These are phyloP conservation scores for Oryza brachyantha DNA, from an alignment of 176 grass and related monocot genomes.

Conservation along the genomic window DNA sequence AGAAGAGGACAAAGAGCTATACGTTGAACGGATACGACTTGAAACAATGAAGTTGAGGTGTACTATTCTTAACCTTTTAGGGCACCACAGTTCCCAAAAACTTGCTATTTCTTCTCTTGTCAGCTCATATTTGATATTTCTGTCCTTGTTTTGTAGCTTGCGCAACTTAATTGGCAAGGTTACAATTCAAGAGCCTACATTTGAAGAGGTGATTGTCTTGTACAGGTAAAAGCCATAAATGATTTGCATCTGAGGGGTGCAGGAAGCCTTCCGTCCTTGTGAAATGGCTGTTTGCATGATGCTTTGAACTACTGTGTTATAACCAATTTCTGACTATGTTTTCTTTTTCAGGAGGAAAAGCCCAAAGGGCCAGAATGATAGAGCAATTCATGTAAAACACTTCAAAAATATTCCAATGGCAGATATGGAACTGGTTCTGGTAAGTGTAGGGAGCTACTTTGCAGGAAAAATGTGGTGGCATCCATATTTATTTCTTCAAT, in stretches of 20 bases:
- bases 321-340: slow-evolving; percentile 24
- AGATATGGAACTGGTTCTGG: slow-evolving; percentile 98
- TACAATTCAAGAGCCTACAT: slow-evolving; percentile 96
- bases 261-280: slow-evolving; percentile 20
- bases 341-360: slow-evolving; percentile 64
- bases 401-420: slow-evolving; percentile 99
- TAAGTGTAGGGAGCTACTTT: slow-evolving; percentile 32
- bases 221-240: slow-evolving; percentile 70
- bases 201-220: slow-evolving; percentile 97
- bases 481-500: slow-evolving; percentile 10
- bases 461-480: not conserved
- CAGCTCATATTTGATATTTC: slow-evolving; percentile 3
- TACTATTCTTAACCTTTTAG: slow-evolving; percentile 24
- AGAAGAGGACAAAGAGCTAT: slow-evolving; percentile 56
- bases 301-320: slow-evolving; percentile 4
- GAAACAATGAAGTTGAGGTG: slow-evolving; percentile 86
- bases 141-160: slow-evolving; percentile 46
- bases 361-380: slow-evolving; percentile 51
- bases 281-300: slow-evolving; percentile 6
- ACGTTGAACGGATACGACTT: slow-evolving; percentile 81
- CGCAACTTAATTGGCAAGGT: slow-evolving; percentile 71
- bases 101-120: slow-evolving; percentile 12
- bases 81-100: slow-evolving; percentile 14
- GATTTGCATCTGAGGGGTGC: slow-evolving; percentile 1
- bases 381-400: slow-evolving; percentile 93